Conservation (phyloP, 805 yeast genomes). For the Saccharomycopsis microspora region DNA sequence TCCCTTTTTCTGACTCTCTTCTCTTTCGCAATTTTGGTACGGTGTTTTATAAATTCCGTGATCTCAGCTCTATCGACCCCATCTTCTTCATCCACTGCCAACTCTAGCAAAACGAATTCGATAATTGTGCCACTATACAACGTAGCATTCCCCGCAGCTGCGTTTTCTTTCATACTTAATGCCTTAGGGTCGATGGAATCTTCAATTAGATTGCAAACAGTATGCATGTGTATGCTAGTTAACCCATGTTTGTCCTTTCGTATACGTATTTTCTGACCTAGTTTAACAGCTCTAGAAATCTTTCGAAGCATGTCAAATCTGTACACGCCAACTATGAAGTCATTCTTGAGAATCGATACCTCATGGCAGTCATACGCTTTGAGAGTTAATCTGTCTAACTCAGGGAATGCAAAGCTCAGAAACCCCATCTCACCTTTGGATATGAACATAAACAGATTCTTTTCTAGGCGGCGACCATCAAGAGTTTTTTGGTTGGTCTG, state of each 20-base stretch:
- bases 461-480: slow-evolving; percentile 20
- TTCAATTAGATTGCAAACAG: slow-evolving; percentile 16
- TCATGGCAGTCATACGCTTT: slow-evolving; percentile 20
- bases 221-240: slow-evolving; percentile 34
- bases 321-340: slow-evolving; percentile 34
- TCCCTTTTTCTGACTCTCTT: slow-evolving; percentile 16
- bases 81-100: slow-evolving; percentile 13
- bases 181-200: not conserved
- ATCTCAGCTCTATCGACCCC: slow-evolving; percentile 9
- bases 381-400: slow-evolving; percentile 47
- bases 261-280: slow-evolving; percentile 42
- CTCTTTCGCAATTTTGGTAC: slow-evolving; percentile 2
- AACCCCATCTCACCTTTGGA: slow-evolving; percentile 68
- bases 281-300: slow-evolving; percentile 34
- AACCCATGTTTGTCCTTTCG: slow-evolving; percentile 42
- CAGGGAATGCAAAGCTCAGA: slow-evolving; percentile 57
- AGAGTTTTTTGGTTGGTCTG: slow-evolving; percentile 20
- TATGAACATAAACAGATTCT: slow-evolving; percentile 39
- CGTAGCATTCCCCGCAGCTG: not conserved
- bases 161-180: not conserved
- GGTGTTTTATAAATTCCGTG: slow-evolving; percentile 10
- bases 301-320: slow-evolving; percentile 37
- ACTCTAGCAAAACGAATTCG: slow-evolving; percentile 13
- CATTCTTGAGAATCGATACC: slow-evolving; percentile 18
- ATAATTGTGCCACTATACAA: slow-evolving; percentile 10